Base-by-base conservation (phyloP, 2,329 filamentous ascomycete genomes). In the Exophiala oligosperma region DNA sequence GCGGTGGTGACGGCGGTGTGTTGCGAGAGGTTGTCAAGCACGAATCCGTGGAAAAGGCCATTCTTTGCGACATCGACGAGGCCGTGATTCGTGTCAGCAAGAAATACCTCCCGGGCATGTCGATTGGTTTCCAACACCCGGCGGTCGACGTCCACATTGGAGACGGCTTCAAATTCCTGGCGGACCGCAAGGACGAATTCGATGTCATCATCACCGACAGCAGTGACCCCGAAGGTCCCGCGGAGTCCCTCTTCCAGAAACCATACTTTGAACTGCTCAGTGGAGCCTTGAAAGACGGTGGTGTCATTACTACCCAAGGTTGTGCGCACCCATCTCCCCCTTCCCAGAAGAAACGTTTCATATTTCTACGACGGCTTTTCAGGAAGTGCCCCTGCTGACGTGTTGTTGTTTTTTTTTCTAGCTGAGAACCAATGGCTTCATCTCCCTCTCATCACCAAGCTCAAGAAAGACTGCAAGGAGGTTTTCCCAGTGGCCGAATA, bases 221-320 rank as follows among this genome's bases (percentile, higher is more conserved):
- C 67, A 96, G 91, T 63, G 94, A 99, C 76, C 94, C 94, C 56
- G 94, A 97, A 76, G 94, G 94, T 65, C 94, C 94, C 32, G 94
- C 94, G 68, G 92, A 97, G 85, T 88, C 85, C 71, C 85, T 99
- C 66, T 99, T 99, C 89, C 86, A 97, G 85, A 97, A 97, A 84
- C 89, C 92, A 63, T 99, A 99, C 85, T 99, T 97, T 78, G 84
- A 97, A 84, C 87, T 99, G 68, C 85, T 99, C 63, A 83, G 89
- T 76, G 90, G 88, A 72, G 94, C 94, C 70, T 87, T 97, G 70
- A 87, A 90, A 68, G 91, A 96, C 72, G 93, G 92, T 79, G 94
- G 94, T 81, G 92, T 99, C 74, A 97, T 99, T 80, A 93, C 92
- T 79, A 99, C 94, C 75, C 94, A 99, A 97, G 94, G 94, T 99